phyloP scores from a whole-genome alignment of 2,329 filamentous ascomycete species.

The Chaetomiaceae sp. region DNA sequence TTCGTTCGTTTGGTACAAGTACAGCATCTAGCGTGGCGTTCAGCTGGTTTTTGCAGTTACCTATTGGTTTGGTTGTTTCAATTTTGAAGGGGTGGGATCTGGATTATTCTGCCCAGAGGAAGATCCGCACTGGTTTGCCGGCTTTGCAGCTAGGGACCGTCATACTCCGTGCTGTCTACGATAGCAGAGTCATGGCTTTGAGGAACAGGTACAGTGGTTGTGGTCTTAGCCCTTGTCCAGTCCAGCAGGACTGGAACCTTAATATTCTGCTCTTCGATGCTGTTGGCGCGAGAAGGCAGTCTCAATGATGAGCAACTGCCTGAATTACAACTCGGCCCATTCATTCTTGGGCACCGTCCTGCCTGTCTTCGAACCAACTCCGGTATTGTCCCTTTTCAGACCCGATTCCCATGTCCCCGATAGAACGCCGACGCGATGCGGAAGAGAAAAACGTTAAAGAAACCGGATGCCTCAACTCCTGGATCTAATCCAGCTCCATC shows the following conservation, averaged over 20 bases:
- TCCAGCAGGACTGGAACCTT: too few relatives aligned
- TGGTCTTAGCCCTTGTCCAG: too few relatives aligned
- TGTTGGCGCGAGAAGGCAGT: too few relatives aligned
- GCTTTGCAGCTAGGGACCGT: too few relatives aligned
- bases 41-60: constrained; percentile 12
- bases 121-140: too few relatives aligned
- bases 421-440: constrained; percentile 34
- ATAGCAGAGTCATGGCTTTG: too few relatives aligned
- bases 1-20: constrained; percentile 16
- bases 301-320: too few relatives aligned
- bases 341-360: not conserved
- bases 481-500: constrained; percentile 44
- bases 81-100: not conserved
- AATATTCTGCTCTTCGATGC: too few relatives aligned
- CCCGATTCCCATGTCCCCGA: not conserved
- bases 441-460: constrained; percentile 1
- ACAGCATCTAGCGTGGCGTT: constrained; percentile 26
- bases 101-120: too few relatives aligned
- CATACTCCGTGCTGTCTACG: too few relatives aligned
- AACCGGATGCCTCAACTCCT: not conserved
- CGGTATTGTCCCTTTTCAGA: not conserved
- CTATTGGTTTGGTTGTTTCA: constrained; percentile 17
- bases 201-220: too few relatives aligned
- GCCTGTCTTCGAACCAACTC: not conserved
- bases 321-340: too few relatives aligned